A percentile compares a stretch with the other conserved stretches of the same genome.
These are phyloP conservation scores for Botrytis hyacinthi DNA, from an alignment of 2,329 filamentous ascomycete genomes.

Conservation along the genomic window DNA sequence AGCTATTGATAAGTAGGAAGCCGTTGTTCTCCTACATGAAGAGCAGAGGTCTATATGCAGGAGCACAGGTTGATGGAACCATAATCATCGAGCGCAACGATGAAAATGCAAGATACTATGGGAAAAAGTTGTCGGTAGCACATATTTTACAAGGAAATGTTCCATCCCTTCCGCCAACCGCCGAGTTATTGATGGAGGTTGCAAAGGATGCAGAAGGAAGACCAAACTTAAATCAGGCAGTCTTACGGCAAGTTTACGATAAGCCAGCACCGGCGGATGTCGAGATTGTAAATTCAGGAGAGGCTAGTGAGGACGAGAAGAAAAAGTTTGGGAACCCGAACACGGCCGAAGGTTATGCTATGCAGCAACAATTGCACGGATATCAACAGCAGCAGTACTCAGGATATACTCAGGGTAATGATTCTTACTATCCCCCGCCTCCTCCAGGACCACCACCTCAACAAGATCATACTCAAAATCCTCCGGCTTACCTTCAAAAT, in stretches of 20 bases:
- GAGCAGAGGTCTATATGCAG: conserved; percentile 81
- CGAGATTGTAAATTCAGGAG: conserved; percentile 18
- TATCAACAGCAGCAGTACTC: conserved; percentile 2
- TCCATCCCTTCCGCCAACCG: conserved; percentile 29
- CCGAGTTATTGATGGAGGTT: conserved; percentile 58
- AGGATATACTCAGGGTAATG: conserved; percentile 7
- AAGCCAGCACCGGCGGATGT: conserved; percentile 20
- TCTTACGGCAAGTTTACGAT: conserved; percentile 36
- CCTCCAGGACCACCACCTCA: conserved; percentile 5
- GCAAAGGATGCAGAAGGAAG: conserved; percentile 85
- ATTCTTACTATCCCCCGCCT: conserved; percentile 15
- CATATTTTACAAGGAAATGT: conserved; percentile 51
- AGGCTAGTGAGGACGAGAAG: conserved; percentile 22
- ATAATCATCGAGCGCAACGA: conserved; percentile 78
- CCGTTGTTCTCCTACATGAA: conserved; percentile 84
- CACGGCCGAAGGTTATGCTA: conserved; percentile 14
- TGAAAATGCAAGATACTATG: conserved; percentile 83
- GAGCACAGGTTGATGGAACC: conserved; percentile 80
- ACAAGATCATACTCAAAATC: neutral
- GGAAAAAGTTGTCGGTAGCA: conserved; percentile 56
- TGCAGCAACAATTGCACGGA: conserved; percentile 11
- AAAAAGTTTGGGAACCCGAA: conserved; percentile 22
- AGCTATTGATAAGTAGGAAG: conserved; percentile 53
- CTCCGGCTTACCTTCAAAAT: neutral
- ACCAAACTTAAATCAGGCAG: conserved; percentile 57